Evolutionary conservation across 495 filamentous ascomycete genomes (phyloP), one percentile per base, ranked within the genome.

Genomic region (Neurospora sp.): DNA sequence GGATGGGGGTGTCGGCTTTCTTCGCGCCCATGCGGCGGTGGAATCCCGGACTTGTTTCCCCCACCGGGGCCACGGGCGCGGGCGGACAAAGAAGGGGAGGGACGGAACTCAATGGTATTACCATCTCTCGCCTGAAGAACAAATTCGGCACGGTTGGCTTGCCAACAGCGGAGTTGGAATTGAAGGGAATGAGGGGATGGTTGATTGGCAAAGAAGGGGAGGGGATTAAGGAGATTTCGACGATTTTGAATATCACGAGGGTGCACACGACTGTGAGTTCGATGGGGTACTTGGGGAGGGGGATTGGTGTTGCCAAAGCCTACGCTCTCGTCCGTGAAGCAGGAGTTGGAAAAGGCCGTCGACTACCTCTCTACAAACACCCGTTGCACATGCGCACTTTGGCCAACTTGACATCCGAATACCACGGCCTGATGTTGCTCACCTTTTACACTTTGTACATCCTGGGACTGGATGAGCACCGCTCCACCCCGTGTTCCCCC

Each of bases 131-230:
- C 1, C 82, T 93, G 37, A 93, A 93, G 77, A 86, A 86, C 75
- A 93, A 93, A 73, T 83, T 93, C 40, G 92, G 91, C 69, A 92
- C 91, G 3, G 88, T 88, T 71, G 82, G 89, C 24, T 79, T 93
- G 1, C 91, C 91, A 0, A 93, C 91, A 0, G 91, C 91, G 5
- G 91, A 94, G 73, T 83, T 93, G 6, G 89, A 90, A 70, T 83
- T 90, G 28, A 82, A 82, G 15, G 84, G 83, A 19, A 88, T 88
- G 81, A 86, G 92, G 24, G 92, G 84, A 3, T 90, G 89, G 80
- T 81, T 92, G 5, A 80, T 94, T 54, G 91, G 92, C 28, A 78
- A 81, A 11, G 79, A 89, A 54, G 90, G 91, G 39, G 81, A 87
- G 17, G 91, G 91, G n/a, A 84, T 92, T 24, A 84, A 85, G 54